A percentile compares a stretch with the other conserved stretches of the same genome.
These are phyloP conservation scores for Coemansia sp. DNA, from an alignment of 192 early-diverging fungal species.

Conservation along the genomic window DNA sequence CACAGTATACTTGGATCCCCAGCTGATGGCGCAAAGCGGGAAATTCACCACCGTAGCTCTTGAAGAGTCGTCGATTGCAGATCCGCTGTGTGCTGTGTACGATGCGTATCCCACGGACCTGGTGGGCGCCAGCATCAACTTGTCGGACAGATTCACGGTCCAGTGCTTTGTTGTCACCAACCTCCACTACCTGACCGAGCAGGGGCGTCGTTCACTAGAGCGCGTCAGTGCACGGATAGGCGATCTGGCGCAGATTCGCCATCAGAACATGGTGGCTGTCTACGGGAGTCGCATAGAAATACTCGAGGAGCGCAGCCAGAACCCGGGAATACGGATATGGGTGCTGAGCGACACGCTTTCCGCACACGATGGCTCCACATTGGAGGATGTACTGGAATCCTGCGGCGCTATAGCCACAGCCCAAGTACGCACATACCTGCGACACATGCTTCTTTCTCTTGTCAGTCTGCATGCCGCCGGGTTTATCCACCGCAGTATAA, in stretches of 20 bases:
- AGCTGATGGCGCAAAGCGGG: conserved; percentile 17
- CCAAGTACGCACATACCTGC: conserved; percentile 64
- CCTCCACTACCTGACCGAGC: conserved; percentile 36
- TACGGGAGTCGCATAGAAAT: conserved; percentile 60
- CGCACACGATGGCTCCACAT: conserved; percentile 48
- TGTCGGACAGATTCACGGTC: conserved; percentile 43
- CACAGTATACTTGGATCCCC: conserved; percentile 22
- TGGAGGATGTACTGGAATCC: conserved; percentile 65
- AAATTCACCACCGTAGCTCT: conserved; percentile 42
- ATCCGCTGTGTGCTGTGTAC: conserved; percentile 39
- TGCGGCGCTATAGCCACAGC: conserved; percentile 62
- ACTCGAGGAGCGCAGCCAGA: conserved; percentile 23
- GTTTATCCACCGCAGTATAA: conserved; percentile 64
- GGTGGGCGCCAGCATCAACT: conserved; percentile 31
- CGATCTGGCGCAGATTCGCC: conserved; percentile 53
- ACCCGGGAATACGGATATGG: conserved; percentile 29
- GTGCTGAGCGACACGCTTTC: conserved; percentile 39
- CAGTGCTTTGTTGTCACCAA: conserved; percentile 41
- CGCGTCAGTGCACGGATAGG: conserved; percentile 49
- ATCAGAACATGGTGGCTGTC: conserved; percentile 61
- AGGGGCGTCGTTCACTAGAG: conserved; percentile 57
- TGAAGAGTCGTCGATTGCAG: conserved; percentile 37
- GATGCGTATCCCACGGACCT: conserved; percentile 53
- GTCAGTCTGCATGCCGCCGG: conserved; percentile 66
- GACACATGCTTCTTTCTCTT: conserved; percentile 65